These are phyloP conservation scores for Apiotrichum porosum DNA, from an alignment of 1,284 basidiomycete genomes.

Conservation along the genomic window DNA sequence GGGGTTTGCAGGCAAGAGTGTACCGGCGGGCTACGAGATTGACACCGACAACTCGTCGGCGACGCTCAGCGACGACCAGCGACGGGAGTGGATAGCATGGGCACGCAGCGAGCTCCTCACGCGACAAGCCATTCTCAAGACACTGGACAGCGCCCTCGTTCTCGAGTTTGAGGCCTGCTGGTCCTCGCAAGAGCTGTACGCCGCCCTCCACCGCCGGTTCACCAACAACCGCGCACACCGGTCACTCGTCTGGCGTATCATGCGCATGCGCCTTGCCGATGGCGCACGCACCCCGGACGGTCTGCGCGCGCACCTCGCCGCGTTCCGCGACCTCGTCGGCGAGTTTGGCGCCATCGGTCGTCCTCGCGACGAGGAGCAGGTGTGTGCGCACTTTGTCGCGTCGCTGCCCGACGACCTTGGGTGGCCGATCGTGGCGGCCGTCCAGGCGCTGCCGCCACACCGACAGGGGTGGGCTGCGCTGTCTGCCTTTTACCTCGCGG, in stretches of 20 bases:
- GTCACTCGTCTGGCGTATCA: not conserved
- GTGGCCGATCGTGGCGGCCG: not conserved
- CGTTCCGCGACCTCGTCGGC: not conserved
- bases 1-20: not conserved
- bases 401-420: not conserved
- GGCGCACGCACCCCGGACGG: no score
- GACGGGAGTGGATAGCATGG: not conserved
- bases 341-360: not conserved
- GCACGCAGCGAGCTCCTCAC: constrained; percentile 3
- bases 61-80: not conserved
- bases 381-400: not conserved
- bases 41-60: not conserved
- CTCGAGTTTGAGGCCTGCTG: not conserved
- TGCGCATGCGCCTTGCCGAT: not conserved
- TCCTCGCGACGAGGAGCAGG: not conserved
- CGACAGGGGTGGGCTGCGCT: no score
- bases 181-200: not conserved
- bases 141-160: not conserved
- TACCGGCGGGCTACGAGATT: not conserved
- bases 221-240: constrained; percentile 4
- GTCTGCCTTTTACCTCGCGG: no score
- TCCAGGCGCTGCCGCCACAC: not conserved
- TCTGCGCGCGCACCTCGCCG: not conserved
- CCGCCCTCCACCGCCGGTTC: not conserved
- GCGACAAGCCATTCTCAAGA: not conserved